Percentiles rank a stretch among this genome's conserved stretches.
Evolutionary conservation across 2,329 filamentous ascomycete species (phyloP).

Genomic region (Aspergillus tanneri): DNA sequence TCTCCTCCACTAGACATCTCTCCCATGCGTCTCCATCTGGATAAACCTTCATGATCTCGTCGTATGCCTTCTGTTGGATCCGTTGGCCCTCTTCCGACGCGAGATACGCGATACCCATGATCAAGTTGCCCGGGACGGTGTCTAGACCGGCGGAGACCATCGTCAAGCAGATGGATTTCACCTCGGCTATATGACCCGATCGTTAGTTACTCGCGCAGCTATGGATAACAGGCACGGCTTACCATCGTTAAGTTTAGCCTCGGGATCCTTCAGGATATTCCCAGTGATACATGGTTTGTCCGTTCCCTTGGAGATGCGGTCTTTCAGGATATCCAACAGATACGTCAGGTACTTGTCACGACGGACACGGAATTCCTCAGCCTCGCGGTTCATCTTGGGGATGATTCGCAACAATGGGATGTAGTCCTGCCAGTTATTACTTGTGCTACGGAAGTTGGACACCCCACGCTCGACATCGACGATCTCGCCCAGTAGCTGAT

Average conservation of each 20-base stretch:
- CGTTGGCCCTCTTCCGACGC: slow-evolving; percentile 65
- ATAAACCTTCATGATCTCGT: slow-evolving; percentile 69
- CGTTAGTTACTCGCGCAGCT: slow-evolving; percentile 29
- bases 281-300: slow-evolving; percentile 69
- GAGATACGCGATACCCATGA: slow-evolving; percentile 76
- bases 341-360: slow-evolving; percentile 65
- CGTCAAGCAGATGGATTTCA: slow-evolving; percentile 77
- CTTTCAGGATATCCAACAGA: slow-evolving; percentile 60
- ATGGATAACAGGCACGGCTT: slow-evolving; percentile 26
- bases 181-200: slow-evolving; percentile 56
- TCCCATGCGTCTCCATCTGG: slow-evolving; percentile 75
- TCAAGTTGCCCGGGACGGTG: slow-evolving; percentile 75
- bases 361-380: slow-evolving; percentile 64
- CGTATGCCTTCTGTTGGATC: slow-evolving; percentile 68
- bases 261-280: slow-evolving; percentile 68
- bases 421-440: slow-evolving; percentile 83
- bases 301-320: slow-evolving; percentile 60
- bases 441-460: slow-evolving; percentile 73
- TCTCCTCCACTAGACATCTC: slow-evolving; percentile 69
- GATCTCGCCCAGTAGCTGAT: slow-evolving; percentile 69
- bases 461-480: slow-evolving; percentile 72
- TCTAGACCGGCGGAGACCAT: slow-evolving; percentile 81
- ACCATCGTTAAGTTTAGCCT: slow-evolving; percentile 68
- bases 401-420: slow-evolving; percentile 70
- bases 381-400: slow-evolving; percentile 61